Conservation (phyloP, 2,329 filamentous ascomycete species). For the Pestalotiopsis sp. region DNA sequence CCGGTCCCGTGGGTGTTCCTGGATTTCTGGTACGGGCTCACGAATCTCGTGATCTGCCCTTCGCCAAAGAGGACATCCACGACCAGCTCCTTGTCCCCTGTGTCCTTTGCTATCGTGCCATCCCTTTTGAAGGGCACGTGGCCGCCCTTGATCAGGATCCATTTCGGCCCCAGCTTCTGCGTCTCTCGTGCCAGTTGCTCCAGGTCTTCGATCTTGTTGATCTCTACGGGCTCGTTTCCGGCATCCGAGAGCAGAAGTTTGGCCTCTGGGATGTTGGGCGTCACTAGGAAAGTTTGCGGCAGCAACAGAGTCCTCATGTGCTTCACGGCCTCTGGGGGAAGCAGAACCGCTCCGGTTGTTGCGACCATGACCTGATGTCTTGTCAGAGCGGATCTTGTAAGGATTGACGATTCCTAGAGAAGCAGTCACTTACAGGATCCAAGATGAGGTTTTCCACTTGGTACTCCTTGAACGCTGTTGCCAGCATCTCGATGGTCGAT, state of each 20-base stretch:
- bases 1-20: constrained; percentile 93
- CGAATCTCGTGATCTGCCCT: constrained; percentile 60
- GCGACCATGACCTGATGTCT: constrained; percentile 81
- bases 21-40: constrained; percentile 71
- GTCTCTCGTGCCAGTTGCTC: constrained; percentile 69
- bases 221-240: constrained; percentile 39
- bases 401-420: background rate
- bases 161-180: constrained; percentile 70
- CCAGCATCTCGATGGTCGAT: constrained; percentile 70
- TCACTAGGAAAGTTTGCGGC: constrained; percentile 68
- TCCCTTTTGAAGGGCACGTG: constrained; percentile 78
- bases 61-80: constrained; percentile 73
- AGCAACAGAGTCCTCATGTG: constrained; percentile 63
- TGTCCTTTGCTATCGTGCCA: constrained; percentile 57
- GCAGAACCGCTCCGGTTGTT: constrained; percentile 73
- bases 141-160: constrained; percentile 88
- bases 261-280: constrained; percentile 79
- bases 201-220: constrained; percentile 65
- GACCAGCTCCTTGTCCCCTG: constrained; percentile 66
- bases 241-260: constrained; percentile 62
- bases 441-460: constrained; percentile 64
- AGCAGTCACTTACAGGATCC: constrained; percentile 65
- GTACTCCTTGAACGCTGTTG: constrained; percentile 62
- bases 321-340: constrained; percentile 66
- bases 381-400: background rate